A percentile compares a stretch with the other conserved stretches of the same genome.
Conservation (phyloP, 2,329 filamentous ascomycete species). For the Simplicillium aogashimaense region DNA sequence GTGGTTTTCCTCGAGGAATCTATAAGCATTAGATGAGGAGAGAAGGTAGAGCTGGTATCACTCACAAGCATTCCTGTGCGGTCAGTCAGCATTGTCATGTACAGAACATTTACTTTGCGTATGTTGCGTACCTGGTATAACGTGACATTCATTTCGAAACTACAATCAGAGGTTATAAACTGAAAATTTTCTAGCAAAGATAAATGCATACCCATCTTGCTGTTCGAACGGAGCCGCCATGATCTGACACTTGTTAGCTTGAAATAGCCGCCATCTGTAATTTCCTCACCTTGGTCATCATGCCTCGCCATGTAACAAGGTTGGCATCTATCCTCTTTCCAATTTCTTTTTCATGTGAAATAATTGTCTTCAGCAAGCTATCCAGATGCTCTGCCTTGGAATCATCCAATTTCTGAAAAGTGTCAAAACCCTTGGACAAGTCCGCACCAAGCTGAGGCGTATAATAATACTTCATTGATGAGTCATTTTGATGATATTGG, state of each 20-base stretch:
- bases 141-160: slow-evolving; percentile 95
- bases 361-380: slow-evolving; percentile 67
- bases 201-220: slow-evolving; percentile 55
- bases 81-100: slow-evolving; percentile 9
- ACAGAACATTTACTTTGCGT: slow-evolving; percentile 1
- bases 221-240: slow-evolving; percentile 76
- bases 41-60: slow-evolving; percentile 1
- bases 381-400: slow-evolving; percentile 79
- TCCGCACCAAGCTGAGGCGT: slow-evolving; percentile 61
- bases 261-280: background rate
- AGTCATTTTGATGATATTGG: slow-evolving; percentile 63
- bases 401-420: slow-evolving; percentile 76
- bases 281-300: slow-evolving; percentile 81
- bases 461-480: slow-evolving; percentile 82
- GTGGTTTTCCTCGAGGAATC: slow-evolving; percentile 90
- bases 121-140: slow-evolving; percentile 66
- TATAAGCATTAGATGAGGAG: slow-evolving; percentile 22
- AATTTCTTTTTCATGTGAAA: slow-evolving; percentile 59
- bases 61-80: slow-evolving; percentile 44
- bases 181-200: slow-evolving; percentile 7
- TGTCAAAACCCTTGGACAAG: slow-evolving; percentile 71
- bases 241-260: slow-evolving; percentile 44
- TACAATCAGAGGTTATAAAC: slow-evolving; percentile 22
- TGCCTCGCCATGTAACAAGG: slow-evolving; percentile 87
- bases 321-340: slow-evolving; percentile 63